Conservation (phyloP, 805 yeast species). For the Candida cerambycidarum region DNA sequence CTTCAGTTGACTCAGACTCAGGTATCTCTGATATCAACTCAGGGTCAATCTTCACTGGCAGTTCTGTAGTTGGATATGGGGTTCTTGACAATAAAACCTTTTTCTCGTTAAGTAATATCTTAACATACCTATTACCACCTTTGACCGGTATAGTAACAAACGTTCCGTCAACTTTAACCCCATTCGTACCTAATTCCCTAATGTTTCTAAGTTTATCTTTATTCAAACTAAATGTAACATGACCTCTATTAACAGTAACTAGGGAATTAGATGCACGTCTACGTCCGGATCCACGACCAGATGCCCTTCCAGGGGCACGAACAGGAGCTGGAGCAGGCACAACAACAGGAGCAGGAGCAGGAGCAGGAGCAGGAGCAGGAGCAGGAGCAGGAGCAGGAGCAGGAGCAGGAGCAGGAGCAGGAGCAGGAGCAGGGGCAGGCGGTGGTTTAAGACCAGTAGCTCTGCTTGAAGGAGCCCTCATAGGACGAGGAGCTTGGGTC, state of each 20-base stretch:
- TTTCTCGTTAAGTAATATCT: slow-evolving; percentile 33
- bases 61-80: too few species aligned
- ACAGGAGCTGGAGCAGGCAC: not conserved
- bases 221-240: slow-evolving; percentile 4
- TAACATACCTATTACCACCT: slow-evolving; percentile 36
- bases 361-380: slow-evolving; percentile 1
- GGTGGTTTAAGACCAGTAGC: slow-evolving; percentile 4
- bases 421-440: not conserved
- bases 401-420: not conserved
- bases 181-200: slow-evolving; percentile 4
- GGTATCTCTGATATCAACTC: too few species aligned
- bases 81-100: slow-evolving; percentile 39
- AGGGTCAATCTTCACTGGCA: too few species aligned
- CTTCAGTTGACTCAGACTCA: too few species aligned
- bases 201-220: slow-evolving; percentile 1
- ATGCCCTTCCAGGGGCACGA: too few species aligned
- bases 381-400: slow-evolving; percentile 6
- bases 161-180: slow-evolving; percentile 10
- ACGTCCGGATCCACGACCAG: too few species aligned
- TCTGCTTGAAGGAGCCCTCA: slow-evolving; percentile 7
- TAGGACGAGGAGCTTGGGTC: slow-evolving; percentile 2
- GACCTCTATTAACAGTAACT: slow-evolving; percentile 1
- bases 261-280: slow-evolving; percentile 1
- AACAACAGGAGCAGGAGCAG: not conserved
- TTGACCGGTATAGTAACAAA: slow-evolving; percentile 12